These are phyloP conservation scores for Strobilomyces echinocephalus DNA, from an alignment of 768 basidiomycete genomes.

Conservation along the genomic window DNA sequence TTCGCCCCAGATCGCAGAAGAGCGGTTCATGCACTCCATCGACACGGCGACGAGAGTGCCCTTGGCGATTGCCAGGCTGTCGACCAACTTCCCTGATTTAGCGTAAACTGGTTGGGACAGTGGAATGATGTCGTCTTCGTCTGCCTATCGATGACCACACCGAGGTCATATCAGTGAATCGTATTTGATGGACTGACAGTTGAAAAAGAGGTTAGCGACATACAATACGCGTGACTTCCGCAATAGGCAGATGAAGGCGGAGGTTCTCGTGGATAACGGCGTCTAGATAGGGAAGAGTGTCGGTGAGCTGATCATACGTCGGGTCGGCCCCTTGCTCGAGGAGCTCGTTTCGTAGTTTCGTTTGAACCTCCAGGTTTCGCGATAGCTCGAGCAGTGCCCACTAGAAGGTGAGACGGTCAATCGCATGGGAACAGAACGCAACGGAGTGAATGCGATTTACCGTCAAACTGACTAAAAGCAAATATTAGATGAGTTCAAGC, in stretches of 20 bases:
- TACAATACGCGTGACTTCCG: conserved; percentile 17
- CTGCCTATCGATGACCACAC: conserved; percentile 29
- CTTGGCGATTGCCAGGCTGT: conserved; percentile 41
- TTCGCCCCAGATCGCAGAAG: conserved; percentile 54
- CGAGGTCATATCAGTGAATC: background rate
- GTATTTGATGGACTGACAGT: background rate
- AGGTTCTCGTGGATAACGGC: background rate
- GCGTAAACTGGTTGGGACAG: conserved; percentile 44
- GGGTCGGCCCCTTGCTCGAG: conserved; percentile 42
- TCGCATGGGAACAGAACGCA: background rate
- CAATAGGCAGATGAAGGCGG: conserved; percentile 30
- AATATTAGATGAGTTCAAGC: background rate
- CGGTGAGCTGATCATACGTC: conserved; percentile 49
- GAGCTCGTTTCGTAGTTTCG: conserved; percentile 49
- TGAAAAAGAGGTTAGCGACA: background rate
- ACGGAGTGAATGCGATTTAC: background rate
- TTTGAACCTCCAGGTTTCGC: conserved; percentile 12
- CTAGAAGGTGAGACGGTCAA: conserved; percentile 16
- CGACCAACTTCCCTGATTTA: conserved; percentile 33
- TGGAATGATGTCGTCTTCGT: conserved; percentile 54
- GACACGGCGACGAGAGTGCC: conserved; percentile 43
- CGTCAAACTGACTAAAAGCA: conserved; percentile 15
- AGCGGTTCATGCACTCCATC: conserved; percentile 46
- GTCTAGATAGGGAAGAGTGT: conserved; percentile 45
- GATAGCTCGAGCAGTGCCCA: conserved; percentile 57